phyloP scores from a whole-genome alignment of 352 stramenopile genomes.

The Thraustochytrium striatum region DNA sequence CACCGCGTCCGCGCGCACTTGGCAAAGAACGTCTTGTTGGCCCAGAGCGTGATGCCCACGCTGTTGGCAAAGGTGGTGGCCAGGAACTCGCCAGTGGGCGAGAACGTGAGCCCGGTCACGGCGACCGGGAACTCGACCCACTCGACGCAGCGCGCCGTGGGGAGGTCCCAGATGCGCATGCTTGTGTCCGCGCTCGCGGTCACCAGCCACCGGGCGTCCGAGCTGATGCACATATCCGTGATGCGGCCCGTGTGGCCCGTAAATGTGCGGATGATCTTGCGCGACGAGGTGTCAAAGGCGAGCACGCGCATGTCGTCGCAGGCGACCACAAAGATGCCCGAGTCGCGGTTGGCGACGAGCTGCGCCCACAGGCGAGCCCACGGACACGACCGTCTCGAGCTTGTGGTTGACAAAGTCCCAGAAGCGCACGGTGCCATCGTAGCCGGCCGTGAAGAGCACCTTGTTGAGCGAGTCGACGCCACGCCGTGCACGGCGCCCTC shows the following conservation, averaged over 20 bases:
- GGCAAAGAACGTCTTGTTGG: slow-evolving; percentile 86
- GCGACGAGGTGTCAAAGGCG: slow-evolving; percentile 74
- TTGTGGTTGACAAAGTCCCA: slow-evolving; percentile 78
- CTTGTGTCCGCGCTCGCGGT: slow-evolving; percentile 76
- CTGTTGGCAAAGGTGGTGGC: slow-evolving; percentile 84
- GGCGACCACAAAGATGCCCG: slow-evolving; percentile 74
- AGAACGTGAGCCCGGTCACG: slow-evolving; percentile 79
- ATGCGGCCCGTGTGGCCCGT: slow-evolving; percentile 72
- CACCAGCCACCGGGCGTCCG: slow-evolving; percentile 78
- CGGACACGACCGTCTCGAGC: slow-evolving; percentile 64
- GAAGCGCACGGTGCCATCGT: slow-evolving; percentile 81
- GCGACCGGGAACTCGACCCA: slow-evolving; percentile 86
- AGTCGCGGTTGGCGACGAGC: slow-evolving; percentile 74
- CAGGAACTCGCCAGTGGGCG: slow-evolving; percentile 89
- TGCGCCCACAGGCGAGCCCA: slow-evolving; percentile 71
- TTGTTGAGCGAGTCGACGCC: slow-evolving; percentile 77
- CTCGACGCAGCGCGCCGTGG: slow-evolving; percentile 87
- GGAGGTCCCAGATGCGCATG: slow-evolving; percentile 86
- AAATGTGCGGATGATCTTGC: slow-evolving; percentile 78
- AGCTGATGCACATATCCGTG: slow-evolving; percentile 79
- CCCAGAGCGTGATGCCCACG: slow-evolving; percentile 89
- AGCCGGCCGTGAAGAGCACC: slow-evolving; percentile 69
- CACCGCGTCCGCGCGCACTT: slow-evolving; percentile 73
- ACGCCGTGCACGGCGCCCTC: slow-evolving; percentile 74
- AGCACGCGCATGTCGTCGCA: slow-evolving; percentile 79